These are phyloP conservation scores for Chrysosporium keratinophilum DNA, from an alignment of 2,329 filamentous ascomycete genomes.

Conservation along the genomic window DNA sequence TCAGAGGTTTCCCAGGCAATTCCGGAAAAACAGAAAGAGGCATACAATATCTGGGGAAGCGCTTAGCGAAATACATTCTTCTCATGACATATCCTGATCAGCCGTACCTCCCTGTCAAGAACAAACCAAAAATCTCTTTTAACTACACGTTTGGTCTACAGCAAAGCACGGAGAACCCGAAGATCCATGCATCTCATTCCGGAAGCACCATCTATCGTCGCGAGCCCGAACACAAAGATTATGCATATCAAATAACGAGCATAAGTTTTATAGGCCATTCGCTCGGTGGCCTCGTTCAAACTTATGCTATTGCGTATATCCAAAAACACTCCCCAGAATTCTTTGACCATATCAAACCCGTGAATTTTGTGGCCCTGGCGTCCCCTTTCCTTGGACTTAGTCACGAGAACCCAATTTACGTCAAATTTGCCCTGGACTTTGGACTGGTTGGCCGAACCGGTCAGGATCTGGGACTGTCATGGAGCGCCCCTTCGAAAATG, in stretches of 20 bases:
- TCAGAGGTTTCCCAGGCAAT: constrained; percentile 82
- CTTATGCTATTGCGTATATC: constrained; percentile 90
- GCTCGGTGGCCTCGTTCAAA: constrained; percentile 79
- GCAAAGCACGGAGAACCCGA: constrained; percentile 38
- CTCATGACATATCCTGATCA: constrained; percentile 90
- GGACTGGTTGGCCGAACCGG: constrained; percentile 92
- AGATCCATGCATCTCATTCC: constrained; percentile 32
- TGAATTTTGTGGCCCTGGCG: constrained; percentile 84
- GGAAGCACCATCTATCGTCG: constrained; percentile 48
- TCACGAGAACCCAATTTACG: constrained; percentile 94
- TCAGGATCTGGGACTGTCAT: constrained; percentile 87
- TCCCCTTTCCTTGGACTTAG: constrained; percentile 83
- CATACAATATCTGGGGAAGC: constrained; percentile 93
- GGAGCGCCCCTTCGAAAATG: constrained; percentile 77
- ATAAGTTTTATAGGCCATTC: constrained; percentile 94
- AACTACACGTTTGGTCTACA: constrained; percentile 16
- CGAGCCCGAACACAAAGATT: constrained; percentile 32
- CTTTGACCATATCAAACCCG: constrained; percentile 71
- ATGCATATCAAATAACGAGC: constrained; percentile 73
- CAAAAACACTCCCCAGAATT: constrained; percentile 90
- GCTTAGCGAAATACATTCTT: constrained; percentile 82
- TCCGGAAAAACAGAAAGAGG: constrained; percentile 84
- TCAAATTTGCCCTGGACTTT: constrained; percentile 94
- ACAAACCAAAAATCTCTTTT: constrained; percentile 30
- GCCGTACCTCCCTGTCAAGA: constrained; percentile 63